These are phyloP conservation scores for Vanrija pseudolonga DNA, from an alignment of 1,284 basidiomycete genomes.

Conservation along the genomic window DNA sequence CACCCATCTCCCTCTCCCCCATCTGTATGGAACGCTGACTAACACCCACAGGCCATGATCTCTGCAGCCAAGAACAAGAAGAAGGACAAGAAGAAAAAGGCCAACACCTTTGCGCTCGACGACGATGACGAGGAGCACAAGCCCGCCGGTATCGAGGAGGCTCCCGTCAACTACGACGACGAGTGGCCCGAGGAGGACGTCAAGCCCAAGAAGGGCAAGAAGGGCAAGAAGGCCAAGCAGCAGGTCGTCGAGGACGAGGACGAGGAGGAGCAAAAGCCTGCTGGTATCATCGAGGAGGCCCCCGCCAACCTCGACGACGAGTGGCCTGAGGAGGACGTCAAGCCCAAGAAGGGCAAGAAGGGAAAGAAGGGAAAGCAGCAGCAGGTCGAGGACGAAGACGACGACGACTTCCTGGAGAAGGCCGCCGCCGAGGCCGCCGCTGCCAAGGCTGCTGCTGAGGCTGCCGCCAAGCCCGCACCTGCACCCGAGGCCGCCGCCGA, in stretches of 20 bases:
- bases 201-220: slow-evolving; percentile 48
- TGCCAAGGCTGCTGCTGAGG: slow-evolving; percentile 31
- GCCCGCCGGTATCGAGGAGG: slow-evolving; percentile 30
- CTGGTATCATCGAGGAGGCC: slow-evolving; percentile 14
- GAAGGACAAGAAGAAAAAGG: slow-evolving; percentile 41
- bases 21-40: no score
- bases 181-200: slow-evolving; percentile 32
- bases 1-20: no score
- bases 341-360: slow-evolving; percentile 50
- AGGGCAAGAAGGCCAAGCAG: slow-evolving; percentile 48
- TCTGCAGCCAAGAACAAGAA: slow-evolving; percentile 34
- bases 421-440: slow-evolving; percentile 53
- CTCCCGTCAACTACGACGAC: slow-evolving; percentile 29
- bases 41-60: slow-evolving; percentile 7
- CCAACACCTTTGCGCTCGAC: slow-evolving; percentile 40
- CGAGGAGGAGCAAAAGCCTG: slow-evolving; percentile 31
- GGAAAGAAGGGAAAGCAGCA: slow-evolving; percentile 51
- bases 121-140: slow-evolving; percentile 22
- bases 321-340: slow-evolving; percentile 39
- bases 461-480: slow-evolving; percentile 74
- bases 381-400: slow-evolving; percentile 40
- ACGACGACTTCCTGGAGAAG: slow-evolving; percentile 31
- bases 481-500: slow-evolving; percentile 45
- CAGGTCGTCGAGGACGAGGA: slow-evolving; percentile 28
- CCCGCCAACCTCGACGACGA: slow-evolving; percentile 31